A percentile compares a stretch with the other conserved stretches of the same genome.
phyloP scores from a whole-genome alignment of 306 rosid species.

The Rubus idaeus region DNA sequence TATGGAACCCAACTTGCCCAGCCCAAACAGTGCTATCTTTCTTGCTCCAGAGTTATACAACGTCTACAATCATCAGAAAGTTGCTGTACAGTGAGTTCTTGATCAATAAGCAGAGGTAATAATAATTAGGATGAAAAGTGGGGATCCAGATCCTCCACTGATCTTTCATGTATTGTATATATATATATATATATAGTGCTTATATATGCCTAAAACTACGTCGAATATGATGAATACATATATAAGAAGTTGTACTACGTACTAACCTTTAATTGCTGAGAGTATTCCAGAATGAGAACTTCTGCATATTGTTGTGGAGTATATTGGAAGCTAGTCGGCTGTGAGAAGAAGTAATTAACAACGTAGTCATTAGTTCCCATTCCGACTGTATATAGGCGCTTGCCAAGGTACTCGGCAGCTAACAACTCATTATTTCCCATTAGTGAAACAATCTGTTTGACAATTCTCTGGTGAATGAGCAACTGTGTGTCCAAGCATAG shows the following conservation, averaged over 20 bases:
- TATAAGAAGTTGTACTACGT: too few relatives aligned
- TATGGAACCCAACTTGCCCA: conserved; percentile 19
- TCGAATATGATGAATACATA: too few relatives aligned
- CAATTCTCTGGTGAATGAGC: conserved; percentile 9
- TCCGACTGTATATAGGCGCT: conserved; percentile 21
- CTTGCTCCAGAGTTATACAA: conserved; percentile 23
- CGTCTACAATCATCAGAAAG: not conserved
- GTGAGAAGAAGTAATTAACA: conserved; percentile 18
- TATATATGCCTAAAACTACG: too few relatives aligned
- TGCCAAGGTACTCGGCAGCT: conserved; percentile 3
- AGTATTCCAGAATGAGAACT: not conserved
- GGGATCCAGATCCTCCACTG: too few relatives aligned
- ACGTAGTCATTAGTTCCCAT: conserved; percentile 26
- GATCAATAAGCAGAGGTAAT: too few relatives aligned
- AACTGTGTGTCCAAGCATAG: conserved; percentile 16
- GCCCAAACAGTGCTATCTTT: conserved; percentile 13
- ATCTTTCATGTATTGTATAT: too few relatives aligned
- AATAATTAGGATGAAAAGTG: too few relatives aligned
- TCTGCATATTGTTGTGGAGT: conserved; percentile 12
- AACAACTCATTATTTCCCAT: not conserved
- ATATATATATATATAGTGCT: too few relatives aligned
- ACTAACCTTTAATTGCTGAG: conserved; percentile 5
- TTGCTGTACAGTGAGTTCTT: too few relatives aligned
- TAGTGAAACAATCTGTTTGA: not conserved
- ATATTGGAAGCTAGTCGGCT: not conserved